Evolutionary conservation across 2,329 filamentous ascomycete species (phyloP).

Genomic region (Rosellinia necatrix): DNA sequence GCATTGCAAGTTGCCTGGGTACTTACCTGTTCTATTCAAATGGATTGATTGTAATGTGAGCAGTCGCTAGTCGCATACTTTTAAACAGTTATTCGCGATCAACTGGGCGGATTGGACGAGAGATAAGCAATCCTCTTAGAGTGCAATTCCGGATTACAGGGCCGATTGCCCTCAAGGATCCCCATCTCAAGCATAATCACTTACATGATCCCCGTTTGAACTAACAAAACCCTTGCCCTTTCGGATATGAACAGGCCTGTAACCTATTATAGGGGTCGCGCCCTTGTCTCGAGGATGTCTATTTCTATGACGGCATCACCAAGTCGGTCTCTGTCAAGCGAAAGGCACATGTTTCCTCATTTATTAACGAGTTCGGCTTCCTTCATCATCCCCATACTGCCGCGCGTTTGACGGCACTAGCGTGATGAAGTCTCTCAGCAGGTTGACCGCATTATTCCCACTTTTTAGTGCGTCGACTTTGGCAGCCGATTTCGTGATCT

Average conservation of each 20-base stretch:
- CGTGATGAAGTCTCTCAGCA: conserved; percentile 31
- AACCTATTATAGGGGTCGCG: conserved; percentile 18
- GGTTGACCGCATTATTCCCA: conserved; percentile 32
- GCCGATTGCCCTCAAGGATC: conserved; percentile 14
- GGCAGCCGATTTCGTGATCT: conserved; percentile 58
- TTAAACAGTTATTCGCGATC: neutral
- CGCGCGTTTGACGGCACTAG: conserved; percentile 5
- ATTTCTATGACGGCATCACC: conserved; percentile 14
- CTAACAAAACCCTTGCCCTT: conserved; percentile 6
- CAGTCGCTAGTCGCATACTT: neutral
- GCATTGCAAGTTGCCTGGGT: too few relatives aligned
- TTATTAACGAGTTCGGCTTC: neutral
- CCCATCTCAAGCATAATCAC: neutral
- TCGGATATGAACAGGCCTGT: conserved; percentile 14
- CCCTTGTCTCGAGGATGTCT: conserved; percentile 2
- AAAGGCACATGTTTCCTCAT: neutral
- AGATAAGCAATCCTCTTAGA: too few relatives aligned
- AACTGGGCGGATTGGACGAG: too few relatives aligned
- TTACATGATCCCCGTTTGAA: conserved; percentile 8
- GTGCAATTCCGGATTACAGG: conserved; percentile 22
- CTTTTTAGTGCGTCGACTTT: conserved; percentile 37
- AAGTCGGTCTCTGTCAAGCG: neutral
- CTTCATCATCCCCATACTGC: conserved; percentile 1
- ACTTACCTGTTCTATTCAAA: too few relatives aligned
- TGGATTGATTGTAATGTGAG: too few relatives aligned